Evolutionary conservation across 768 basidiomycete genomes (phyloP).

Genomic region (Lanmaoa rubissima): DNA sequence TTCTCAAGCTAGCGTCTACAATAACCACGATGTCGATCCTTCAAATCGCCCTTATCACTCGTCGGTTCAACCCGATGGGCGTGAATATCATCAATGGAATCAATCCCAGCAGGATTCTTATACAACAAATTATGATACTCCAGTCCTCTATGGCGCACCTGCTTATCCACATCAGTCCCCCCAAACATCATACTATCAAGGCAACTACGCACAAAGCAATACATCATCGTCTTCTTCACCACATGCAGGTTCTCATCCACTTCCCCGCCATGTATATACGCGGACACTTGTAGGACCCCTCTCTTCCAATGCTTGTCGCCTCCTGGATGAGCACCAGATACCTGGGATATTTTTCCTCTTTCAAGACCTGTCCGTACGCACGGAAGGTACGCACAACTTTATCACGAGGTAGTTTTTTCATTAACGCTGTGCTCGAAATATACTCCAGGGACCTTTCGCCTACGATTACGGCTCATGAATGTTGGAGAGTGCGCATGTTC

Average conservation of each 20-base stretch:
- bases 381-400: slow-evolving; percentile 64
- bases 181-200: slow-evolving; percentile 33
- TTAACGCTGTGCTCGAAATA: slow-evolving; percentile 22
- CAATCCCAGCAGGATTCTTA: slow-evolving; percentile 26
- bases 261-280: slow-evolving; percentile 72
- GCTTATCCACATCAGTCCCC: slow-evolving; percentile 29
- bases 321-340: slow-evolving; percentile 81
- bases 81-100: slow-evolving; percentile 35
- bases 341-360: slow-evolving; percentile 93
- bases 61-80: slow-evolving; percentile 36
- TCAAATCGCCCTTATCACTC: slow-evolving; percentile 35
- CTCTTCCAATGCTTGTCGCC: slow-evolving; percentile 79
- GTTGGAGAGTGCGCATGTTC: slow-evolving; percentile 76
- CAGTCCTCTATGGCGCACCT: slow-evolving; percentile 24
- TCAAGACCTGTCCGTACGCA: slow-evolving; percentile 90
- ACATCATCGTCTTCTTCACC: slow-evolving; percentile 29
- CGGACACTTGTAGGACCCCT: slow-evolving; percentile 89
- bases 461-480: slow-evolving; percentile 86
- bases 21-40: slow-evolving; percentile 38
- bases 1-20: slow-evolving; percentile 25
- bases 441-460: slow-evolving; percentile 70
- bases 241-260: slow-evolving; percentile 37
- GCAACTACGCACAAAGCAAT: slow-evolving; percentile 23
- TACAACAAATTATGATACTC: slow-evolving; percentile 26
- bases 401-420: slow-evolving; percentile 23